Percentiles rank a stretch among this genome's conserved stretches.
These are phyloP conservation scores for Suillus placidus DNA, from an alignment of 768 basidiomycete species.

Conservation along the genomic window DNA sequence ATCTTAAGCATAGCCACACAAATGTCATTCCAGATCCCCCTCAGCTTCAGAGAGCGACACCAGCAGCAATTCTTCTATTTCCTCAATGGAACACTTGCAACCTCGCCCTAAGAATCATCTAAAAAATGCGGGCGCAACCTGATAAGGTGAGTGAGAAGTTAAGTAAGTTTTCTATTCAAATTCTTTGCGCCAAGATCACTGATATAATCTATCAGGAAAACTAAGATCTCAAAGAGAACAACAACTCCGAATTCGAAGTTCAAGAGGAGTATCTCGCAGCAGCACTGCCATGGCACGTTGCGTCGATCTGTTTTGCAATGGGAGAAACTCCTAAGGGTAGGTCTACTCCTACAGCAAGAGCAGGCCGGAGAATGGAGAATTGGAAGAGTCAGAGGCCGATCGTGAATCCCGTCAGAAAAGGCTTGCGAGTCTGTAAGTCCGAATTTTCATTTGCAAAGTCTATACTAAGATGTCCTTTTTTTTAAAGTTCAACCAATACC, in stretches of 20 bases:
- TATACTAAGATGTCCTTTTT: not conserved
- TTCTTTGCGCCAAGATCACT: not conserved
- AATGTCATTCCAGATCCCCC: not conserved
- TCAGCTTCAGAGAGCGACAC: not conserved
- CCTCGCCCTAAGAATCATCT: not conserved
- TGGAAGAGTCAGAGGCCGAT: not conserved
- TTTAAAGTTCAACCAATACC: not conserved
- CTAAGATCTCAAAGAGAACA: not conserved
- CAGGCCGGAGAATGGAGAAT: not conserved
- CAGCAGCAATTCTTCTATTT: not conserved
- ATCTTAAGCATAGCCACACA: not conserved
- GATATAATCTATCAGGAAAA: not conserved
- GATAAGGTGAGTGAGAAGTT: not conserved
- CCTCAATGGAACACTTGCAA: not conserved
- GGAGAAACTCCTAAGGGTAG: conserved; percentile 1
- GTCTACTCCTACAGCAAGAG: not conserved
- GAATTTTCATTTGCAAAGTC: not conserved
- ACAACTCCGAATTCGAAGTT: not conserved
- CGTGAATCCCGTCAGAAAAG: not conserved
- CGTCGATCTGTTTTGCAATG: not conserved
- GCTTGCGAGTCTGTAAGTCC: conserved; percentile 2
- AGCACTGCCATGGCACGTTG: conserved; percentile 4
- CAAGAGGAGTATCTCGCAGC: not conserved
- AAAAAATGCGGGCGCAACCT: not conserved
- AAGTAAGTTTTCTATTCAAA: not conserved